These are phyloP conservation scores for Lophiostoma macrostomum DNA, from an alignment of 495 filamentous ascomycete genomes.

Conservation along the genomic window DNA sequence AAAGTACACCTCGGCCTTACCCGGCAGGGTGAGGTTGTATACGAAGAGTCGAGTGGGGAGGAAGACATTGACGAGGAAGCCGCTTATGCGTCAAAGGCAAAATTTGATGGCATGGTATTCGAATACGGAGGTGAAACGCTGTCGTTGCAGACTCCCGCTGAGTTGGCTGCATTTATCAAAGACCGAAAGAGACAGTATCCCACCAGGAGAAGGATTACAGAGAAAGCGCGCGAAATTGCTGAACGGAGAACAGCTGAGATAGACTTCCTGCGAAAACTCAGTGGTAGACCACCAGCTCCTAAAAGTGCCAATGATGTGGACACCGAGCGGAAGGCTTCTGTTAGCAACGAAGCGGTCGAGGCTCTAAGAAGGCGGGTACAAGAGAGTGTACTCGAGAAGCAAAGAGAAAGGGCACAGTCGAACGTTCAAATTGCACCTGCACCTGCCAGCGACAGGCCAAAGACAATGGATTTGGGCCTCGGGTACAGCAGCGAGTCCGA, in stretches of 20 bases:
- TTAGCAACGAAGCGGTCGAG: slow-evolving; percentile 3
- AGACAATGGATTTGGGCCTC: slow-evolving; percentile 15
- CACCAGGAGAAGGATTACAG: slow-evolving; percentile 61
- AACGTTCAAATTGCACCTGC: background rate
- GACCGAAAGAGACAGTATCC: slow-evolving; percentile 77
- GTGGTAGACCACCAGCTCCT: no score
- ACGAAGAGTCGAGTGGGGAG: slow-evolving; percentile 63
- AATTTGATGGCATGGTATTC: slow-evolving; percentile 21
- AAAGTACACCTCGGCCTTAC: slow-evolving; percentile 80
- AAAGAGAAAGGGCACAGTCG: no score
- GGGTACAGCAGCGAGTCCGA: slow-evolving; percentile 24
- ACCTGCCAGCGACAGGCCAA: background rate
- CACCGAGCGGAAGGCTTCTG: slow-evolving; percentile 42
- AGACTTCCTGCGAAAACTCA: slow-evolving; percentile 22
- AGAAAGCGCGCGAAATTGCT: slow-evolving; percentile 39
- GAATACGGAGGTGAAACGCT: slow-evolving; percentile 37
- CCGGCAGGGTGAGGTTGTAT: slow-evolving; percentile 64
- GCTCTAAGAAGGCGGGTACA: slow-evolving; percentile 17
- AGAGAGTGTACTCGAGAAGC: no score
- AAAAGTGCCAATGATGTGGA: no score
- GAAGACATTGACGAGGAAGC: slow-evolving; percentile 68
- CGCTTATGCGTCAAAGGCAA: slow-evolving; percentile 32
- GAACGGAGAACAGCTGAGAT: slow-evolving; percentile 25
- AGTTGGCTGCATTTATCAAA: slow-evolving; percentile 74
- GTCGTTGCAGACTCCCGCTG: slow-evolving; percentile 54